These are phyloP conservation scores for Geoglossum glabrum DNA, from an alignment of 495 filamentous ascomycete species.

Conservation along the genomic window DNA sequence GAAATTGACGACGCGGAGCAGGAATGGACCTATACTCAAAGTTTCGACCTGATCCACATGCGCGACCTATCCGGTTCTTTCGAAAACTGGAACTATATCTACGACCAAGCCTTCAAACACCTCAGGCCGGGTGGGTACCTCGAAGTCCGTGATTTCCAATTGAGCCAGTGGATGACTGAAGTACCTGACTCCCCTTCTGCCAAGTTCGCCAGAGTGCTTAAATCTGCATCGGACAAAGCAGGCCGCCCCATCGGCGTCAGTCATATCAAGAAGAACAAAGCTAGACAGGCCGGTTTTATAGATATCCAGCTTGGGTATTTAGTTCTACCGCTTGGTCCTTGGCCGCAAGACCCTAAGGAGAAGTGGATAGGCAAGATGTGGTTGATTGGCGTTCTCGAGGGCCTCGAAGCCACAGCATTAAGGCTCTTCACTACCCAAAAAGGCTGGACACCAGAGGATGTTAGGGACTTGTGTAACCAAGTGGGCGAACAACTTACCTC, in stretches of 20 bases:
- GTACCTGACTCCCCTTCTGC: slow-evolving; percentile 20
- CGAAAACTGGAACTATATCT: slow-evolving; percentile 11
- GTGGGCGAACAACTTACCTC: slow-evolving; percentile 27
- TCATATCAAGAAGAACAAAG: slow-evolving; percentile 31
- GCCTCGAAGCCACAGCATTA: slow-evolving; percentile 39
- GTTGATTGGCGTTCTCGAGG: slow-evolving; percentile 41
- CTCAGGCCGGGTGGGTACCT: slow-evolving; percentile 26
- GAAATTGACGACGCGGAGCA: slow-evolving; percentile 6
- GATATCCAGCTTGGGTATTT: slow-evolving; percentile 34
- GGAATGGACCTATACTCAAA: slow-evolving; percentile 13
- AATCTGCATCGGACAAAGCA: slow-evolving; percentile 21
- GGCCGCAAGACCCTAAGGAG: slow-evolving; percentile 14
- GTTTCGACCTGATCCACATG: slow-evolving; percentile 16
- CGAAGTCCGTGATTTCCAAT: slow-evolving; percentile 32
- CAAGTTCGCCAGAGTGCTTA: slow-evolving; percentile 16
- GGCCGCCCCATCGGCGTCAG: slow-evolving; percentile 29
- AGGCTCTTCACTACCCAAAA: slow-evolving; percentile 38
- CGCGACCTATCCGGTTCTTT: slow-evolving; percentile 14
- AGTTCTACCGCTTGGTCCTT: slow-evolving; percentile 38
- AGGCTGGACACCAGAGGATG: slow-evolving; percentile 33
- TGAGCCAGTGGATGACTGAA: slow-evolving; percentile 9
- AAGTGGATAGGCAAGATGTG: slow-evolving; percentile 30
- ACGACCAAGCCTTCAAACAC: slow-evolving; percentile 11
- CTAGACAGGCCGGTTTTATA: slow-evolving; percentile 39
- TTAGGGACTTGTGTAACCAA: slow-evolving; percentile 32